Evolutionary conservation across 2,329 filamentous ascomycete genomes (phyloP).

Genomic region (Chaetomiaceae sp.): DNA sequence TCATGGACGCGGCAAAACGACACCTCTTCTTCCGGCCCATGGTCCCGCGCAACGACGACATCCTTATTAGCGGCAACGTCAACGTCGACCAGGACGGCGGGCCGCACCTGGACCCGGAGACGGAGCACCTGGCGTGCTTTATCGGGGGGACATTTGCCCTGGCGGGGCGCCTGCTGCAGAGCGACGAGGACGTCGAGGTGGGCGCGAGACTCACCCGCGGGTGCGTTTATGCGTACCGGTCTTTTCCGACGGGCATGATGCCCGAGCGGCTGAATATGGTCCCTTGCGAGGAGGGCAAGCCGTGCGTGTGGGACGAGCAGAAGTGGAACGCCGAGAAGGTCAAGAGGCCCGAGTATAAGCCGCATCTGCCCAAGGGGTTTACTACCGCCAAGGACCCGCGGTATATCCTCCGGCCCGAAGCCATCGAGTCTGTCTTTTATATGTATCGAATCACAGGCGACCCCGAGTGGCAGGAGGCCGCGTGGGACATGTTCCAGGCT

Average conservation of each 20-base stretch:
- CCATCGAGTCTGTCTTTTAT: constrained; percentile 41
- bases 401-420: constrained; percentile 42
- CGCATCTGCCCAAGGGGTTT: constrained; percentile 54
- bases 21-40: constrained; percentile 62
- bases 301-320: constrained; percentile 28
- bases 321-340: constrained; percentile 30
- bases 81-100: constrained; percentile 25
- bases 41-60: constrained; percentile 49
- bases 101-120: constrained; percentile 30
- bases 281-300: constrained; percentile 36
- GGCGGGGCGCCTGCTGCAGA: constrained; percentile 56
- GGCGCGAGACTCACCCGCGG: constrained; percentile 55
- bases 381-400: constrained; percentile 48
- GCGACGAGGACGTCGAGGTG: constrained; percentile 47
- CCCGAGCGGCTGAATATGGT: constrained; percentile 39
- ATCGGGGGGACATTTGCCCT: constrained; percentile 66
- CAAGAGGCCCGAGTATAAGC: constrained; percentile 36
- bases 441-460: constrained; percentile 50
- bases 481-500: constrained; percentile 50
- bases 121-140: constrained; percentile 64
- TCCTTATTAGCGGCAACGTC: constrained; percentile 53
- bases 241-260: constrained; percentile 52
- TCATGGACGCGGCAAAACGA: constrained; percentile 54
- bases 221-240: constrained; percentile 57
- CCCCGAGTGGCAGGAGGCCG: constrained; percentile 44